Conservation (phyloP, 495 filamentous ascomycete species). For the Cenococcum geophilum region DNA sequence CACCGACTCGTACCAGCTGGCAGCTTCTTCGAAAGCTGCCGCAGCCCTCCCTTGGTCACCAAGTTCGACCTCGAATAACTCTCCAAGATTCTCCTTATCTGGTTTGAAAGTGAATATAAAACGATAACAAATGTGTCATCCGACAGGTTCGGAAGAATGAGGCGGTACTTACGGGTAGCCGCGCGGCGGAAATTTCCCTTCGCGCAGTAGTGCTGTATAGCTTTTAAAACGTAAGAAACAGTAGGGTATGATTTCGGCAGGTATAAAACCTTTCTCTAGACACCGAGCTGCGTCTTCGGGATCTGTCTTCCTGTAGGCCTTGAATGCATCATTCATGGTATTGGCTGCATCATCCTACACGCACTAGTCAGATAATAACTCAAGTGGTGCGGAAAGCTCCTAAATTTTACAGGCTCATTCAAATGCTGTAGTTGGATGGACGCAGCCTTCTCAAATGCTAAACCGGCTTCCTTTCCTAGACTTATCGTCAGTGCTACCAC, state of each 20-base stretch:
- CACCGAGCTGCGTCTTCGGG: slow-evolving; percentile 26
- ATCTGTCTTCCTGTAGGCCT: slow-evolving; percentile 24
- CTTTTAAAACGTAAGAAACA: not conserved
- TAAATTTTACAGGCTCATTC: slow-evolving; percentile 25
- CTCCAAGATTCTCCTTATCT: slow-evolving; percentile 74
- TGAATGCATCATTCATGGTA: slow-evolving; percentile 28
- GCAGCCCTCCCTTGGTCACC: slow-evolving; percentile 69
- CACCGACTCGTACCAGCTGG: no score
- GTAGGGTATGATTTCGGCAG: not conserved
- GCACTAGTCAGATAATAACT: no score
- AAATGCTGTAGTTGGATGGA: slow-evolving; percentile 25
- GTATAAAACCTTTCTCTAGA: slow-evolving; percentile 17
- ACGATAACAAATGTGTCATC: not conserved
- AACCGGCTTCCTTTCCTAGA: slow-evolving; percentile 30
- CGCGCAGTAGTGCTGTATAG: slow-evolving; percentile 27
- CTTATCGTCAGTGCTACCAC: slow-evolving; percentile 2
- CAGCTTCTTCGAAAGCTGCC: slow-evolving; percentile 58
- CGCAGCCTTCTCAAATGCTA: slow-evolving; percentile 28
- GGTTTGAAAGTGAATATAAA: not conserved
- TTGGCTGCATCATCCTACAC: slow-evolving; percentile 10
- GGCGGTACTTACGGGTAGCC: slow-evolving; percentile 49
- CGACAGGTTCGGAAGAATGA: not conserved
- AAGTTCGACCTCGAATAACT: slow-evolving; percentile 73
- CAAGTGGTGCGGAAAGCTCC: not conserved
- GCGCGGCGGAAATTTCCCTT: slow-evolving; percentile 79